Conservation (phyloP, 2,329 filamentous ascomycete genomes). For the Trichoderma breve region DNA sequence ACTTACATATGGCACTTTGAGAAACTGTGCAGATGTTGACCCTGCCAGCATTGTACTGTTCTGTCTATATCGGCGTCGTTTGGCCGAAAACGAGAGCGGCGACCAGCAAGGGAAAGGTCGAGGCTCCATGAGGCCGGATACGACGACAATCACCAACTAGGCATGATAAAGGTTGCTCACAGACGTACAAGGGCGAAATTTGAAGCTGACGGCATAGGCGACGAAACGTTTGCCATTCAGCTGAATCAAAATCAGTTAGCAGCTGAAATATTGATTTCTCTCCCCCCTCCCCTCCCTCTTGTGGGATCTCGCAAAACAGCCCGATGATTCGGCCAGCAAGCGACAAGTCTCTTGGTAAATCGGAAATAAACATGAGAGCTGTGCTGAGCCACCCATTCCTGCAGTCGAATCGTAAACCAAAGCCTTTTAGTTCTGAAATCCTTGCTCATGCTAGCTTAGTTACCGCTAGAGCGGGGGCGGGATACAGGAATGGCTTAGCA, state of each 20-base stretch:
- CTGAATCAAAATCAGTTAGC: background rate
- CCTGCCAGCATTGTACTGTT: background rate
- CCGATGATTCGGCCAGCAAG: background rate
- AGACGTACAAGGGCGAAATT: background rate
- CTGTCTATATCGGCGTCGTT: background rate
- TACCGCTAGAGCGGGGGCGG: slow-evolving; percentile 14
- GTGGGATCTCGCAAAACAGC: background rate
- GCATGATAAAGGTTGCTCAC: background rate
- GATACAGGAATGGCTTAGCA: slow-evolving; percentile 3
- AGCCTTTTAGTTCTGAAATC: background rate
- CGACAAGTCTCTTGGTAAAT: background rate
- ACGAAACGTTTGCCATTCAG: background rate
- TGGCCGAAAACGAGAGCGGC: background rate
- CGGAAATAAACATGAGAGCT: background rate
- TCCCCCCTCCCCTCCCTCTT: background rate
- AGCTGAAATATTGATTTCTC: background rate
- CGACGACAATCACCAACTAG: background rate
- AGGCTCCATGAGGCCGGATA: background rate
- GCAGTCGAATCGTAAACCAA: slow-evolving; percentile 3
- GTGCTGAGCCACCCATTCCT: background rate
- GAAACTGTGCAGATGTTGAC: slow-evolving; percentile 10
- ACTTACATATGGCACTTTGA: slow-evolving; percentile 4
- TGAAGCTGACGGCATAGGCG: background rate
- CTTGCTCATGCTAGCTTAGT: slow-evolving; percentile 13
- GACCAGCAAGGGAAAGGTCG: background rate